Evolutionary conservation across 1,284 basidiomycete species (phyloP), one percentile per base, ranked within the genome.

Genomic region (Sanguinoderma infundibulare): DNA sequence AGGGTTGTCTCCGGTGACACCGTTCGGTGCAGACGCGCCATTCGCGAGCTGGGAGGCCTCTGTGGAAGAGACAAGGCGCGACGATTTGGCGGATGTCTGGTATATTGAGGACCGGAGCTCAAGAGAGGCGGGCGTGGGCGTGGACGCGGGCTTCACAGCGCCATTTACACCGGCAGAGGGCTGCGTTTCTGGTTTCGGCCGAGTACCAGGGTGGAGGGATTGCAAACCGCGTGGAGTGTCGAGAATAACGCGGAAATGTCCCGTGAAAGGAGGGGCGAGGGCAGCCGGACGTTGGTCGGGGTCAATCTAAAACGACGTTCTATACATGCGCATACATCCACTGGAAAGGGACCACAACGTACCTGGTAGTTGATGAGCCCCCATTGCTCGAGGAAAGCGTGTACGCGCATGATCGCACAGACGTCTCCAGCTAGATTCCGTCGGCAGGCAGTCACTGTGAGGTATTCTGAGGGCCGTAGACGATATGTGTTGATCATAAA

Each of bases 401-500:
- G 97, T 0, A 99, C 97, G 55, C 98, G 88, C 96, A 98, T 98
- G 73, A 99, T 95, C 28, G 96, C 96, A 73, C 98, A 98, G 9
- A 99, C 97, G 75, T 99, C 97, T 59, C 98, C 98, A 3, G 97
- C 97, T 63, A 99, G 77, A 77, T 99, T 99, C 66, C 98, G 82
- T 70, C 97, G 79, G 74, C 97, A 99, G 1, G 97, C 97, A 2
- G 97, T 99, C 63, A 99, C 95, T 8, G 98, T 99, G 60, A 99
- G 85, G 73, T 99, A 99, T 76, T 99, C 97, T 44, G 87, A 87
- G 0, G 97, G 98, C 66, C 98, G 87, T 53, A 99, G 83, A 46
- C 97, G 85, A 78, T 98, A 99, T 3, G 97, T 97, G 80, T 99
- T 98, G 77, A 99, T 89, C 95, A 99, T 99, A 72, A 99, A 99